Evolutionary conservation across 2,329 filamentous ascomycete genomes (phyloP), one percentile per base, ranked within the genome.

Genomic region (Pseudopithomyces maydicus): DNA sequence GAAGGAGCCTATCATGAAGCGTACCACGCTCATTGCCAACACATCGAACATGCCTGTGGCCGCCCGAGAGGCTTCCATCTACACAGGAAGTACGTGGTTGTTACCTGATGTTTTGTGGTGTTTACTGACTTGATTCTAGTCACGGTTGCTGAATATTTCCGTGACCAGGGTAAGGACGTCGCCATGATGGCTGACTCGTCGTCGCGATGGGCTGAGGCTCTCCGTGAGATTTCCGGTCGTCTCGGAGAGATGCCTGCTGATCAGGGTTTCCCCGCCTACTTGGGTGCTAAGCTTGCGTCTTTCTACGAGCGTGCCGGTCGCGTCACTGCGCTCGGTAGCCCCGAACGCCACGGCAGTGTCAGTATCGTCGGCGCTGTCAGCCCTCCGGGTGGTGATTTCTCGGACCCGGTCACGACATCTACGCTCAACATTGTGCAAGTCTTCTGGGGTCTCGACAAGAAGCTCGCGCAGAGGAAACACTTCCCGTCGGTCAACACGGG

Each of bases 181-280:
- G 94, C 95, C 70, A 99, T 99, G 95, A 99, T 99, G 95, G 95
- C 95, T 63, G 95, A 99, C 80, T 98, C 95, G 15, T 90, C 94
- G 51, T 99, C 95, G 52, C 92, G 95, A 65, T 99, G 95, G 95
- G 95, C 95, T 63, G 95, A 99, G 82, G 95, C 95, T 74, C 86
- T 99, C 76, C 92, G 95, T 90, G 95, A 99, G 79, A 89, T 99
- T 77, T 99, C 95, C 33, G 95, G 95, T 84, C 95, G 95, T 85
- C 84, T 99, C 59, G 95, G 95, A 84, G 95, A 99, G 80, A 99
- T 99, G 95, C 95, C 95, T 80, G 95, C 95, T 78, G 95, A 99
- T 79, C 95, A 99, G 80, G 95, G 95, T 87, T 99, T 97, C 88
- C 95, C 95, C 44, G 95, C 95, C 50, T 99, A 99, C 77, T 86